These are phyloP conservation scores for Talaromyces sp. DNA, from an alignment of 2,329 filamentous ascomycete genomes.

Conservation along the genomic window DNA sequence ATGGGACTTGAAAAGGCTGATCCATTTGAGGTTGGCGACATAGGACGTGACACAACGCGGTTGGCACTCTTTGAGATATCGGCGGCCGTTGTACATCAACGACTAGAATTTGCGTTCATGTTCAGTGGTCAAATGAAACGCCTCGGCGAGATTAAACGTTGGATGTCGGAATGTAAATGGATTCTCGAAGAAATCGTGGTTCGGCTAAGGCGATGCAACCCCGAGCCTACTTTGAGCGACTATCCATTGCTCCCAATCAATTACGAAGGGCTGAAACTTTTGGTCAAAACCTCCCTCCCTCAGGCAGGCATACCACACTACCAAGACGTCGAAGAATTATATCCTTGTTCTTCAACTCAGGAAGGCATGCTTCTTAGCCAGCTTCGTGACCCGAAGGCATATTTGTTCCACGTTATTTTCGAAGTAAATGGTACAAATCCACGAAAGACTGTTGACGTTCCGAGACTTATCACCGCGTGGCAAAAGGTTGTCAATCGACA, in stretches of 20 bases:
- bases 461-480: slow-evolving; percentile 24
- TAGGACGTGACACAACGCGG: slow-evolving; percentile 43
- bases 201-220: slow-evolving; percentile 25
- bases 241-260: slow-evolving; percentile 45
- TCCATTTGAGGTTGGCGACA: slow-evolving; percentile 44
- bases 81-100: slow-evolving; percentile 46
- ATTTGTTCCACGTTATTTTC: slow-evolving; percentile 38
- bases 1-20: slow-evolving; percentile 46
- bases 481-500: slow-evolving; percentile 11
- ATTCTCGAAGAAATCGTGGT: slow-evolving; percentile 32
- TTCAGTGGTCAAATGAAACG: slow-evolving; percentile 50
- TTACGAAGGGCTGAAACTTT: slow-evolving; percentile 40
- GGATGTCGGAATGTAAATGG: slow-evolving; percentile 41
- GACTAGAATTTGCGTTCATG: slow-evolving; percentile 49
- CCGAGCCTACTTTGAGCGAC: slow-evolving; percentile 40
- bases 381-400: slow-evolving; percentile 41
- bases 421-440: slow-evolving; percentile 27
- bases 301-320: slow-evolving; percentile 31
- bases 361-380: slow-evolving; percentile 42
- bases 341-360: slow-evolving; percentile 42
- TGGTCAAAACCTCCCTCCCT: slow-evolving; percentile 38
- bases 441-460: slow-evolving; percentile 28
- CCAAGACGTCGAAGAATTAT: slow-evolving; percentile 37
- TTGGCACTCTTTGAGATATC: slow-evolving; percentile 53
- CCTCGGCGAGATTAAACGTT: slow-evolving; percentile 41